These are phyloP conservation scores for Acer yangbiense DNA, from an alignment of 345 rosid genomes.

Conservation along the genomic window DNA sequence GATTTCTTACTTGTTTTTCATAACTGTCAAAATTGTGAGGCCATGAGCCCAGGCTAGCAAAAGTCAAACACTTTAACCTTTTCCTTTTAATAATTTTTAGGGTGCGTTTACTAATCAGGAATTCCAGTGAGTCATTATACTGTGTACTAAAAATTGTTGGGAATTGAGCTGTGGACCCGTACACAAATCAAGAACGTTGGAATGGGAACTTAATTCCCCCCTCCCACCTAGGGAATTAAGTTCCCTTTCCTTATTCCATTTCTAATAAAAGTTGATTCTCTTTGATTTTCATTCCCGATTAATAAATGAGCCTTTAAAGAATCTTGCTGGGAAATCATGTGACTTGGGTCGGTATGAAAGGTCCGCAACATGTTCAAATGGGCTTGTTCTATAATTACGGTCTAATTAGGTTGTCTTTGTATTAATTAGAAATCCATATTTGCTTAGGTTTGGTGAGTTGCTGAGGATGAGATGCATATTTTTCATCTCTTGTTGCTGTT, in stretches of 20 bases:
- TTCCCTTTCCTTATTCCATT: no score
- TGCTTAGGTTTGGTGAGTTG: not conserved
- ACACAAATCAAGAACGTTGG: no score
- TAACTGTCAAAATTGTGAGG: not conserved
- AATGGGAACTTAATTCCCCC: no score
- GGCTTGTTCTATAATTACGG: not conserved
- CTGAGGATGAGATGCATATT: slow-evolving; percentile 1
- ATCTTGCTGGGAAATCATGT: slow-evolving; percentile 3
- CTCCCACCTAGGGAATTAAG: no score
- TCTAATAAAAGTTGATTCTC: no score
- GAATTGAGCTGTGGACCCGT: no score
- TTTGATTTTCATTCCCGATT: no score
- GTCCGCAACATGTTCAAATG: not conserved
- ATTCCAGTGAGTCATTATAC: no score
- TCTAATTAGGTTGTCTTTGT: not conserved
- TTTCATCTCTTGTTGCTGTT: not conserved
- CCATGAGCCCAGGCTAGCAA: not conserved
- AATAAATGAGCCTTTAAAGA: not conserved
- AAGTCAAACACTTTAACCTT: not conserved
- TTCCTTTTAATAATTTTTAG: not conserved
- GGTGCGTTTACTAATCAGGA: no score
- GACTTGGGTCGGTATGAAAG: not conserved
- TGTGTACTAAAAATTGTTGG: no score
- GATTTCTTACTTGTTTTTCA: not conserved
- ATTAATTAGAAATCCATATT: not conserved